Evolutionary conservation across 2,329 filamentous ascomycete species (phyloP), one percentile per base, ranked within the genome.

Genomic region (Phoma herbarum): DNA sequence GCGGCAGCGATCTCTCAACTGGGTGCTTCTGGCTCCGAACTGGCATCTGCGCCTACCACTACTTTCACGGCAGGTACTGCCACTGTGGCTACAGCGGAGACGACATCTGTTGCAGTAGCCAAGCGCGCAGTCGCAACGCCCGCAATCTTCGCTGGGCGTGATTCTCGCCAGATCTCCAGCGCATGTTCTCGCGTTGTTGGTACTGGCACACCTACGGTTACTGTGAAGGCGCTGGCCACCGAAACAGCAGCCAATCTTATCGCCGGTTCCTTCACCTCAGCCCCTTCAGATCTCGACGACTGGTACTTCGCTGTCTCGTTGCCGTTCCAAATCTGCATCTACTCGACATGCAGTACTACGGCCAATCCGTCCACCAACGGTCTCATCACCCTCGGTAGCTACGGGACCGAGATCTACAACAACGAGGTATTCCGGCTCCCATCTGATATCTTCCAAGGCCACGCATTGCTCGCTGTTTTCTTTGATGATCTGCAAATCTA

Each of bases 271-370:
- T 29, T 29, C 28, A 29, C 4, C 28, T 29, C 28, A 29, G 28
- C 28, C 8, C 5, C 28, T 29, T 7, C 9, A 29, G 28, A 29
- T 2, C 10, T 10, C 4, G 28, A 29, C 10, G 8, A 29, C 28
- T 29, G 28, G 28, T 2, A 29, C 6, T 29, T 29, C 10, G 28
- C 28, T 2, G 28, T 33, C 11, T 3, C 14, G 2, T 35, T 55
- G 33, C 43, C 43, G 2, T 55, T 55, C 52, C 35, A 29, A 11
- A n/a, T 55, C 11, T 55, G 44, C 20, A 55, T 55, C 18, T 55
- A 55, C 35, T 44, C 48, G 16, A 48, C 11, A 1, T 55, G 52
- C 26, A 48, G 33, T 44, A 55, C 33, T 9, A 55, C 20, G 10
- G 52, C 46, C 20, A 25, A 46, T 26, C 52, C 52, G 14, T 28